Percentiles rank a stretch among this genome's conserved stretches.
Evolutionary conservation across 225 moss, liverwort and hornwort genomes (phyloP).

Genomic region (Marchantia paleacea): DNA sequence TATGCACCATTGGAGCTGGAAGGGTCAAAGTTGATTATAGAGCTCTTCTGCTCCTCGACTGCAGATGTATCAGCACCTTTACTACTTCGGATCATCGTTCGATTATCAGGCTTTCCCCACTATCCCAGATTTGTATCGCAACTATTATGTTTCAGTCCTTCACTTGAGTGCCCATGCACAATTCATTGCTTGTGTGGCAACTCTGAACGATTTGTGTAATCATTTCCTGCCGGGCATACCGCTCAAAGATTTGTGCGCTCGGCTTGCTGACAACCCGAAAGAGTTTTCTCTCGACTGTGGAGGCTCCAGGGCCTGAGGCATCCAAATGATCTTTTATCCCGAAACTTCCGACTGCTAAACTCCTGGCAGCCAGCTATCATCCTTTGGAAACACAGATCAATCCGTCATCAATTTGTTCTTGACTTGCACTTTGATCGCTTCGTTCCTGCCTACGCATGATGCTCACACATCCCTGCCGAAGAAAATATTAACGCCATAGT

Average conservation of each 20-base stretch:
- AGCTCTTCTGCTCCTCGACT: conserved; percentile 3
- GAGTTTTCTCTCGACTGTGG: neutral
- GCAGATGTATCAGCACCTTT: neutral
- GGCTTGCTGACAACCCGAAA: neutral
- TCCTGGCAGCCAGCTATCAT: neutral
- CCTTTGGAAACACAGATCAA: neutral
- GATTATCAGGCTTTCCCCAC: neutral
- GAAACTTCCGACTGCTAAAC: neutral
- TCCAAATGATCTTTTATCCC: neutral
- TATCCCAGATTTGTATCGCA: neutral
- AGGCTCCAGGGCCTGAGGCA: neutral
- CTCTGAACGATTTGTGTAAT: too few relatives aligned
- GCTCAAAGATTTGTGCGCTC: neutral
- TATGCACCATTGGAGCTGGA: conserved; percentile 16
- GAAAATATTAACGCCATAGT: neutral
- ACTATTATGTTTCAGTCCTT: neutral
- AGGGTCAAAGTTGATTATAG: conserved; percentile 5
- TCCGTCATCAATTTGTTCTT: neutral
- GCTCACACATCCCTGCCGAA: neutral
- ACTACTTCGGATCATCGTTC: neutral
- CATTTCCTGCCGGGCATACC: neutral
- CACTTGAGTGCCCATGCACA: neutral
- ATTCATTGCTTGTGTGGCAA: neutral
- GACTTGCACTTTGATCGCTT: neutral
- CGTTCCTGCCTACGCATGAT: neutral